Evolutionary conservation across 2,329 filamentous ascomycete genomes (phyloP), one percentile per base, ranked within the genome.

Genomic region (Alternaria infectoria): DNA sequence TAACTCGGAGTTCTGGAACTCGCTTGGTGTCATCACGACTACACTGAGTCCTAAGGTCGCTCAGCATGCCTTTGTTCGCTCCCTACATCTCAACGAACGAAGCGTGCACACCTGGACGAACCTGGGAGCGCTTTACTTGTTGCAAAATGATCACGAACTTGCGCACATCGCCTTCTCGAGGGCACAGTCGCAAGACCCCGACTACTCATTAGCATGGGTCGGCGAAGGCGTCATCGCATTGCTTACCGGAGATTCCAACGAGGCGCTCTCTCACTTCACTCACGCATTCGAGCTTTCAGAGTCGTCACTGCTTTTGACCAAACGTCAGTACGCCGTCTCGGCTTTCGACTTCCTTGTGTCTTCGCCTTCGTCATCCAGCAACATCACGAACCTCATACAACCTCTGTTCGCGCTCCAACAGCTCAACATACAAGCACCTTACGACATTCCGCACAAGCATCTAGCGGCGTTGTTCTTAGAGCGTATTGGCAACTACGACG

Each of bases 1-100:
- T 55, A 99, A 98, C 75, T 85, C 93, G 0, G 95, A 98, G 70
- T 98, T 98, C 79, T 99, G 96, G 96, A 98, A 98, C 75, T 91
- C 96, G 0, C 86, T 99, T 3, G 96, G 95, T 54, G 93, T 98
- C 4, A 93, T 92, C 25, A 97, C 96, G 3, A 94, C 93, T 66
- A 88, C 89, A 49, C 86, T 97, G 69, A 97, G 92, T 74, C 91
- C 94, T 0, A 89, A 91, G 60, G 92, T 99, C 2, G 90, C 96
- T 0, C 96, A 99, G 78, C 96, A 99, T 78, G 89, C 96, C 0
- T 95, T 99, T 72, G 91, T 97, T 12, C 87, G 96, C 70, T 97
- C 94, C 69, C 80, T 99, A n/a, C 92, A 96, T 78, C 84, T 99
- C 15, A 96, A 97, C 74, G 95, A 99, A 78, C 74, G 93, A 65